Evolutionary conservation across 768 basidiomycete species (phyloP), one percentile per base, ranked within the genome.

Genomic region (Tephrocybe sp.): DNA sequence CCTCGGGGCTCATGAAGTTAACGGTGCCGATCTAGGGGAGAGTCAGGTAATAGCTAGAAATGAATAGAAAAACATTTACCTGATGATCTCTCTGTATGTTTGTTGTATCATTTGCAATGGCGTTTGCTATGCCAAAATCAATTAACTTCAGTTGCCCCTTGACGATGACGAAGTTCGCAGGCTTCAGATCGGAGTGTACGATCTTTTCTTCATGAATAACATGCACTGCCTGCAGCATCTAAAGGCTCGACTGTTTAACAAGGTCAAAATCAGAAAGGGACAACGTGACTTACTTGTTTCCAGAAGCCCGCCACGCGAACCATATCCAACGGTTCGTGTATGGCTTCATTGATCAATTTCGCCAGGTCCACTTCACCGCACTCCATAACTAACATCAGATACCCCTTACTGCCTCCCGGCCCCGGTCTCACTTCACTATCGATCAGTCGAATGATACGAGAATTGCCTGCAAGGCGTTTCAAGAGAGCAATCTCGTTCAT

Each of bases 221-320:
- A 50, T 97, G 90, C n/a, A 99, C 95, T 1, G 94, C 94, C 75
- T 97, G 86, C 42, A 99, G 72, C 93, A 99, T 99, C 94, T 97
- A 2, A 9, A 10, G 16, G 27, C 50, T 37, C 27, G 24, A n/a
- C 10, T 11, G 27, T 11, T 11, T 5, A 54, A 19, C 15, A 34
- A 31, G n/a, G n/a, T n/a, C n/a, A 13, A 34, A 15, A 38, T 18
- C 36, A 30, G 9, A 25, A 34, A 39, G n/a, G n/a, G 25, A 27
- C 21, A 16, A 25, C 0, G 22, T 5, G 15, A 65, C 77, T 21
- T 52, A 91, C 94, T 81, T 98, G 95, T 62, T 97, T 90, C 93
- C 94, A 99, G 61, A 93, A 95, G 64, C 93, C 89, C 15, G 91
- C 84, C 25, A 97, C 80, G 82, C 94, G 95, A 48, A 94, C 88